Evolutionary conservation across 176 grass and related monocot genomes (phyloP).

Genomic region (Aegilops tauschii): DNA sequence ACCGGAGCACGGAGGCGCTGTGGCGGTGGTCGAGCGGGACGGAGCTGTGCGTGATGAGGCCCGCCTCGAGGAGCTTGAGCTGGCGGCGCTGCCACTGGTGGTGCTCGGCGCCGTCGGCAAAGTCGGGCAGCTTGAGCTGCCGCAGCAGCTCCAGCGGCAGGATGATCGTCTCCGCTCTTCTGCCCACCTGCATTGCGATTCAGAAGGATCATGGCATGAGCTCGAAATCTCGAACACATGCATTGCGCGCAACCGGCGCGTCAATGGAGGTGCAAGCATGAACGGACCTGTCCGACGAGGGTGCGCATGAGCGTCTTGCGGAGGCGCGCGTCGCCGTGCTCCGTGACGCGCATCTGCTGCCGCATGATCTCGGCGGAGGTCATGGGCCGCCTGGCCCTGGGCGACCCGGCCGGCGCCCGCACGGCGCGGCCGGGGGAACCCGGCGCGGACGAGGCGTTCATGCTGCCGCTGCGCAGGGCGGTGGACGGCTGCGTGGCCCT

Average conservation of each 20-base stretch:
- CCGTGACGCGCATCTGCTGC: slow-evolving; percentile 80
- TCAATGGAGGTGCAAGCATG: neutral
- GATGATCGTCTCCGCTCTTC: slow-evolving; percentile 68
- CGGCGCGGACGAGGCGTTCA: slow-evolving; percentile 46
- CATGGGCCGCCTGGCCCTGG: slow-evolving; percentile 60
- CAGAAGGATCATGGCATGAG: neutral
- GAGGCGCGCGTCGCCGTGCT: slow-evolving; percentile 67
- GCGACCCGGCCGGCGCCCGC: slow-evolving; percentile 37
- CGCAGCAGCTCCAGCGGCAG: slow-evolving; percentile 88
- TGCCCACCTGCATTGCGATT: slow-evolving; percentile 35
- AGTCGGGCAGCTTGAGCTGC: slow-evolving; percentile 79
- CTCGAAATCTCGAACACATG: neutral
- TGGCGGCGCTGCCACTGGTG: slow-evolving; percentile 83
- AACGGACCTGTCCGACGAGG: slow-evolving; percentile 70
- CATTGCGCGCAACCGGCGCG: neutral
- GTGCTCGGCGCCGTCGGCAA: slow-evolving; percentile 66
- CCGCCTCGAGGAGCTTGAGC: slow-evolving; percentile 74
- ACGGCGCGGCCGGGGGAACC: slow-evolving; percentile 40
- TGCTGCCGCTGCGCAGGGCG: slow-evolving; percentile 20
- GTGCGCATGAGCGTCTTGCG: slow-evolving; percentile 92
- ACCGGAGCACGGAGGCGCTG: slow-evolving; percentile 27
- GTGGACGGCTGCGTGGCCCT: slow-evolving; percentile 52
- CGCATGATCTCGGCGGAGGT: slow-evolving; percentile 96
- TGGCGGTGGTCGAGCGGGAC: slow-evolving; percentile 52
- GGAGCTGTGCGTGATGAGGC: slow-evolving; percentile 51